These are phyloP conservation scores for Aspergillus flavus DNA, from an alignment of 2,329 filamentous ascomycete genomes.

Conservation along the genomic window DNA sequence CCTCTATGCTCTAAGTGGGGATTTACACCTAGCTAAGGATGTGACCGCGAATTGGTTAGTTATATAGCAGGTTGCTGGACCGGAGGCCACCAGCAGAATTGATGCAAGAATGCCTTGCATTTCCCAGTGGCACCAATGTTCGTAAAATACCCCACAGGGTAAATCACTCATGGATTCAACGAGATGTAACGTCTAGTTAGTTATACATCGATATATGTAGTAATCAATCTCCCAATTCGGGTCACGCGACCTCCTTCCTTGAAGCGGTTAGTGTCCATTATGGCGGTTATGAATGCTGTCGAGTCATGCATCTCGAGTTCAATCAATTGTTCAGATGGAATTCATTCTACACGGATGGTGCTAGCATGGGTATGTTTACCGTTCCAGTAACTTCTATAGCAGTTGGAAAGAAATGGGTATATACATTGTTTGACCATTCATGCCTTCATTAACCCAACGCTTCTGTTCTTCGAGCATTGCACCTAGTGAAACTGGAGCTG, in stretches of 20 bases:
- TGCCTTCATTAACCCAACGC: no score
- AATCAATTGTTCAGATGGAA: not conserved
- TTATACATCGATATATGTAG: not conserved
- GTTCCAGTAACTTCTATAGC: not conserved
- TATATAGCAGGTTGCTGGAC: slow-evolving; percentile 26
- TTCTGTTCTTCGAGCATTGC: no score
- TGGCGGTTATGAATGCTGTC: no score
- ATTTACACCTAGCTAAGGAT: slow-evolving; percentile 60
- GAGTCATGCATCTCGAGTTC: no score
- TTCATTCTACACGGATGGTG: not conserved
- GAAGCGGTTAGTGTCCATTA: not conserved
- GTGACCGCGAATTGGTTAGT: slow-evolving; percentile 65
- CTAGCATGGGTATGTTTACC: not conserved
- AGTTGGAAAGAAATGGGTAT: not conserved
- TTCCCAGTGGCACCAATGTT: not conserved
- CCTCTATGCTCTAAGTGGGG: slow-evolving; percentile 67
- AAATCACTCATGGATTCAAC: no score
- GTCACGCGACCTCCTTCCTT: not conserved
- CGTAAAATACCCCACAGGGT: no score
- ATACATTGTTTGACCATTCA: not conserved
- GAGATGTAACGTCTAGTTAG: no score
- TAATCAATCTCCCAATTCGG: not conserved
- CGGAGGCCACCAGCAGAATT: not conserved
- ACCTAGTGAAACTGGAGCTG: no score
- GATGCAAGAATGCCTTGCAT: not conserved